phyloP scores from a whole-genome alignment of 495 filamentous ascomycete species.

The Sabuloglossum arenarium region DNA sequence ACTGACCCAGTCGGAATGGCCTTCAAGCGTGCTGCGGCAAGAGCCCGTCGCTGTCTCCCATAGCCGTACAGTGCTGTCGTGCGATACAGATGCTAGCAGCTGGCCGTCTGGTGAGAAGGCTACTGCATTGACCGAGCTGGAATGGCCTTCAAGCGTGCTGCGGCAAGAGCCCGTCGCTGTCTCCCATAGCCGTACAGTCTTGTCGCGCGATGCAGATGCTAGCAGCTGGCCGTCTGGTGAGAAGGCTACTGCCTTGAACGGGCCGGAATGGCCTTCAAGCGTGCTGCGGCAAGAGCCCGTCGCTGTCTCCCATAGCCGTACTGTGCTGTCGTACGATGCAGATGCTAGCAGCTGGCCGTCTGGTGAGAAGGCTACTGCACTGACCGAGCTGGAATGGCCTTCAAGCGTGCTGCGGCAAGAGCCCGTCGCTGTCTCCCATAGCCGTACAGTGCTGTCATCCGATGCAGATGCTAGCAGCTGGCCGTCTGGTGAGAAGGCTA shows the following conservation, averaged over 20 bases:
- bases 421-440: too few species aligned
- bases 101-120: constrained; percentile 77
- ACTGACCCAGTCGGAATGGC: background rate
- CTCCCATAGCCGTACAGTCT: constrained; percentile 19
- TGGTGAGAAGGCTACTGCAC: constrained; percentile 54
- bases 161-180: constrained; percentile 75
- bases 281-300: too few species aligned
- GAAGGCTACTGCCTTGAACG: background rate
- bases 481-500: constrained; percentile 69
- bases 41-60: background rate
- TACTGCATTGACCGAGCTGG: constrained; percentile 55
- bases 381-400: constrained; percentile 67
- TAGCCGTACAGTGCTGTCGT: constrained; percentile 6
- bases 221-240: background rate
- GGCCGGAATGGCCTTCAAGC: background rate
- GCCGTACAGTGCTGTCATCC: constrained; percentile 15
- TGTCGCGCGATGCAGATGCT: background rate
- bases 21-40: background rate
- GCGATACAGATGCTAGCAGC: constrained; percentile 61
- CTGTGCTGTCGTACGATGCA: constrained; percentile 37
- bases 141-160: constrained; percentile 76
- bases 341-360: constrained; percentile 79
- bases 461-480: constrained; percentile 73
- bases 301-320: too few species aligned
- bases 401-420: constrained; percentile 19